Base-by-base conservation (phyloP, 1,284 basidiomycete species). In the Stereum hirsutum region DNA sequence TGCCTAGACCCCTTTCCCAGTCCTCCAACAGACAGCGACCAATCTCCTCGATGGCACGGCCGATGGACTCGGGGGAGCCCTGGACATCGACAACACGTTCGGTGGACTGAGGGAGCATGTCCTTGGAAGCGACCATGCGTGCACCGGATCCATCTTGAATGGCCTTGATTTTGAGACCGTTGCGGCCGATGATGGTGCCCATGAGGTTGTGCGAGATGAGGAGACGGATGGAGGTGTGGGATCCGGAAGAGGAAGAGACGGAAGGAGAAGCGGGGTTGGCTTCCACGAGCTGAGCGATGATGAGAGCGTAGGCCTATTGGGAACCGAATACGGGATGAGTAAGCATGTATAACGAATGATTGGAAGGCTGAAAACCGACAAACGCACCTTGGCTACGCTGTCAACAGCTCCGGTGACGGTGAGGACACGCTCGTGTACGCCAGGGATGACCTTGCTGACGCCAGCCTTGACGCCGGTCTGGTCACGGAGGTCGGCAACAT, bases 121-220 rank as follows among this genome's bases (percentile, higher is more conserved):
- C 90, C 67, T 99, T 98, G 51, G 90, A 92, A 17, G 96, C 96
- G 46, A 96, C 89, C 84, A 99, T 93, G 46, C 95, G 83, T 19
- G 94, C 94, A 44, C 96, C 96, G 41, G 93, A 96, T 41, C 81
- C 75, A 65, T 99, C 96, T 63, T 99, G 96, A 62, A 99, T 99
- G 62, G 94, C 91, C 72, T 99, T 99, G 68, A 99, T 99, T 80
- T 98, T 99, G 63, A 90, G 81, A 52, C 96, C 96, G 47, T 72
- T 87, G 56, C 95, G 90, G 53, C 96, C 96, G 56, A 99, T 99
- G 65, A 99, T 91, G 45, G 93, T 95, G 44, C 96, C 96, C 96
- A 99, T 99, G 53, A 98, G 79, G 63, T 96, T 95, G 72, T 99
- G 94, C 43, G 93, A 96, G 61, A 99, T 92, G 57, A 99, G 81